Percentiles rank a stretch among this genome's conserved stretches.
phyloP scores from a whole-genome alignment of 345 rosid species.

The Firmiana major region DNA sequence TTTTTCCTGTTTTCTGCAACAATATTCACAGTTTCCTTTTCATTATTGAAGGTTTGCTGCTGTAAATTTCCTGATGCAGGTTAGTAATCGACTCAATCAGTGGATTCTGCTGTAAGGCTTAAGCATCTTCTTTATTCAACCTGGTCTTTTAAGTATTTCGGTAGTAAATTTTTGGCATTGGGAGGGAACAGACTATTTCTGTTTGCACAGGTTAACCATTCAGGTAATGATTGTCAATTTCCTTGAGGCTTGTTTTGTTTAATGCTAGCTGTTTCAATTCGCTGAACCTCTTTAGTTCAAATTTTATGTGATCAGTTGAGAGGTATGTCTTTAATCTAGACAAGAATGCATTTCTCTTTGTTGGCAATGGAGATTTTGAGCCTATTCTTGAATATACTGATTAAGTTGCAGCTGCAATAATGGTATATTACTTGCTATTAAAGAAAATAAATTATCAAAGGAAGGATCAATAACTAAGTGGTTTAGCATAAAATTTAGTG shows the following conservation, averaged over 20 bases:
- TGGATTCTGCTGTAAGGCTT: conserved; percentile 17
- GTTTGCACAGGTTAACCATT: conserved; percentile 7
- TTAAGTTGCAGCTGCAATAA: neutral
- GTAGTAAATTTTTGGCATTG: neutral
- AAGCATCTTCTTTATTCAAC: neutral
- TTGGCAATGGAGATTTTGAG: neutral
- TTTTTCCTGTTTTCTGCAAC: conserved; percentile 5
- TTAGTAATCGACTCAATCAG: conserved; percentile 8
- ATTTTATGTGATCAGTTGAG: conserved; percentile 25
- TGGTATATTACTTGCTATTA: neutral
- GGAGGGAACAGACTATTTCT: conserved; percentile 17
- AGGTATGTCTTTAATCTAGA: conserved; percentile 12
- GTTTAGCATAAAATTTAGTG: neutral
- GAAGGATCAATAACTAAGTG: neutral
- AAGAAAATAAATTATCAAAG: conserved; percentile 7
- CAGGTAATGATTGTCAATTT: conserved; percentile 21
- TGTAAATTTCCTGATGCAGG: conserved; percentile 13
- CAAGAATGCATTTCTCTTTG: neutral
- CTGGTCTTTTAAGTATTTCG: neutral
- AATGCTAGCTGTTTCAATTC: neutral
- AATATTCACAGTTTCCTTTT: conserved; percentile 12
- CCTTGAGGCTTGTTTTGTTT: neutral
- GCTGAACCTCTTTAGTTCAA: neutral
- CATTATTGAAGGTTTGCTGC: neutral
- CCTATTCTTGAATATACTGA: neutral